phyloP scores from a whole-genome alignment of 2,329 filamentous ascomycete species.

The Xylaria sp. region DNA sequence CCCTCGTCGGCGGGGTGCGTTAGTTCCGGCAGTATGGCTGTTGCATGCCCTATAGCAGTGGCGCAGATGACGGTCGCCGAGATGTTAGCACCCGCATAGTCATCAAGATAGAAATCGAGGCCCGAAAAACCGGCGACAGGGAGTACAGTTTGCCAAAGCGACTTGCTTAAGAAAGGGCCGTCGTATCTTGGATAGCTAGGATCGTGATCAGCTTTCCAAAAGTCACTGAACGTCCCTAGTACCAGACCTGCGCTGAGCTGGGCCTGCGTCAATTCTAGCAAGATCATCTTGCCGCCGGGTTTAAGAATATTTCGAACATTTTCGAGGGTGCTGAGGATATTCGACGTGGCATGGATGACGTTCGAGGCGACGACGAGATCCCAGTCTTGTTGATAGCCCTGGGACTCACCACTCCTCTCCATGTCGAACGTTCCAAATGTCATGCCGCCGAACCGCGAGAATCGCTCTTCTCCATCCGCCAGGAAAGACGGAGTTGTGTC shows the following conservation, averaged over 20 bases:
- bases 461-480: conserved; percentile 1
- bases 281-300: conserved; percentile 38
- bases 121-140: conserved; percentile 9
- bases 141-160: conserved; percentile 5
- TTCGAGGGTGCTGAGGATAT: conserved; percentile 27
- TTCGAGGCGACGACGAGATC: conserved; percentile 34
- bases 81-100: conserved; percentile 15
- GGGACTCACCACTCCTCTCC: conserved; percentile 16
- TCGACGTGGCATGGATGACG: conserved; percentile 33
- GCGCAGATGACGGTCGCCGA: conserved; percentile 22
- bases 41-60: neutral
- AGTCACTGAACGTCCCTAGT: conserved; percentile 26
- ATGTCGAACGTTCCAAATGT: conserved; percentile 36
- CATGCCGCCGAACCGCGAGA: conserved; percentile 14
- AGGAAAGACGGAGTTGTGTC: conserved; percentile 19
- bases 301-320: conserved; percentile 36
- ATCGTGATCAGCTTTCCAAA: conserved; percentile 29
- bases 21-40: neutral
- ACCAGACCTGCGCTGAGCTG: conserved; percentile 28
- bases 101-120: conserved; percentile 19
- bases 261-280: conserved; percentile 27
- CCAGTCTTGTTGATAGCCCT: conserved; percentile 29
- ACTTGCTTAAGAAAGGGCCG: conserved; percentile 24
- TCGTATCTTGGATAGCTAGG: conserved; percentile 9
- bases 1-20: neutral